Base-by-base conservation (phyloP, 495 filamentous ascomycete species). In the Tuber umbilicatum region DNA sequence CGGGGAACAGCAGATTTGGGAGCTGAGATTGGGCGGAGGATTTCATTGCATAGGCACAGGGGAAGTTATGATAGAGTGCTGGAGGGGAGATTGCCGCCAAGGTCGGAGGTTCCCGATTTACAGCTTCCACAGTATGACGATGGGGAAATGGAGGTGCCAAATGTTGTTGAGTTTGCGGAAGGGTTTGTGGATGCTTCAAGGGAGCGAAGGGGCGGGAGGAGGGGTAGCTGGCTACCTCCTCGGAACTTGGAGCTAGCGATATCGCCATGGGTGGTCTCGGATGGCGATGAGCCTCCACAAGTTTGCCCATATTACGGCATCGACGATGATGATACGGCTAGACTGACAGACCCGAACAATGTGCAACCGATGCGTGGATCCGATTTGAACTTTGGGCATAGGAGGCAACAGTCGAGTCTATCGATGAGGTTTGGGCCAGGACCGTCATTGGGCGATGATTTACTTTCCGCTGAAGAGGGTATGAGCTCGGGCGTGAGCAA, bases 331-430 rank as follows among this genome's bases (percentile, higher is more conserved):
- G 69, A 97, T 79, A 87, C 86, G 9, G 87, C 88, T 45, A 89
- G 88, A 73, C 85, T 95, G 76, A 93, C 91, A 38, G 85, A 88
- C 77, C 81, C 84, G 43, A 84, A 81, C 75, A 86, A 87, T 74
- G 81, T 89, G 23, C 90, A 93, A 82, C 91, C 91, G 64, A 91
- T 94, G 41, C 87, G 87, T 75, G 90, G 91, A 68, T 64, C 55
- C 14, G 55, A 64, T 35, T 64, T 31, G 55, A 86, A 82, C 76
- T 60, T 81, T 72, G 68, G 84, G 83, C 73, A 84, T 78, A 69
- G 78, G 73, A 76, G 79, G 19, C 74, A 75, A 35, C 50, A 55
- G 47, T 76, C 79, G 35, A 70, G 37, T 37, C 73, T 76, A 47
- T 79, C 76, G 2, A 42, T 81, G 35, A 79, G 75, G 60, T 81